phyloP scores from a whole-genome alignment of 2,329 filamentous ascomycete genomes.

The Chaetothyriales sp. region DNA sequence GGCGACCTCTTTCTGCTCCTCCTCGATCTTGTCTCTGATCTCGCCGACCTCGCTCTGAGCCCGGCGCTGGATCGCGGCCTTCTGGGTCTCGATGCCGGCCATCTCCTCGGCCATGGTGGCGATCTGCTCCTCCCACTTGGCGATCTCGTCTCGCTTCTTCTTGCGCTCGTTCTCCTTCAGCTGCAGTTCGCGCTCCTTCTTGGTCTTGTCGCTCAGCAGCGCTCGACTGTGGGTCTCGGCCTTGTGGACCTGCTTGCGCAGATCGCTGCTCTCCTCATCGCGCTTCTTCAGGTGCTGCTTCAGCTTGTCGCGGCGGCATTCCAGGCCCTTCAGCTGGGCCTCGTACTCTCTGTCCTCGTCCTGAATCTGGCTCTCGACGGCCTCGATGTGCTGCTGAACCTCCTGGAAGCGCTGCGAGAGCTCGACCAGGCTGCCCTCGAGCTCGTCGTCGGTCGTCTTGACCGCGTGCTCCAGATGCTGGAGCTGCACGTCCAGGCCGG shows the following conservation, averaged over 20 bases:
- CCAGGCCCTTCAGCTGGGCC: slow-evolving; percentile 51
- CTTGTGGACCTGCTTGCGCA: slow-evolving; percentile 66
- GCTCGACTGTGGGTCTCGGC: slow-evolving; percentile 70
- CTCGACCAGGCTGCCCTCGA: slow-evolving; percentile 57
- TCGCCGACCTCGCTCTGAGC: slow-evolving; percentile 28
- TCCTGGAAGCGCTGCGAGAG: slow-evolving; percentile 69
- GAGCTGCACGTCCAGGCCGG: slow-evolving; percentile 30
- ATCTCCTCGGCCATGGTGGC: slow-evolving; percentile 38
- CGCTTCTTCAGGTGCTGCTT: slow-evolving; percentile 70
- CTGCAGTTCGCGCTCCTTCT: slow-evolving; percentile 54
- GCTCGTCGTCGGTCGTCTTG: slow-evolving; percentile 34
- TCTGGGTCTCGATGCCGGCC: slow-evolving; percentile 31
- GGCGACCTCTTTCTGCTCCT: slow-evolving; percentile 38
- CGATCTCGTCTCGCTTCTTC: slow-evolving; percentile 47
- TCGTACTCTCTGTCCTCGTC: slow-evolving; percentile 58
- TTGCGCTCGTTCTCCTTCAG: slow-evolving; percentile 48
- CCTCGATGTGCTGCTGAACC: slow-evolving; percentile 72
- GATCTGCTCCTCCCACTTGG: slow-evolving; percentile 44
- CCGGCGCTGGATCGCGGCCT: slow-evolving; percentile 28
- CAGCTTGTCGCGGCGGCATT: slow-evolving; percentile 66
- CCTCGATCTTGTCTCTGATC: slow-evolving; percentile 30
- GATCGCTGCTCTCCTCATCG: slow-evolving; percentile 73
- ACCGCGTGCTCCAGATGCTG: slow-evolving; percentile 20
- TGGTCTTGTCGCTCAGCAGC: slow-evolving; percentile 62
- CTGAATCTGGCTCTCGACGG: slow-evolving; percentile 53